Conservation (phyloP, 169 alveolate genomes). For the Theileria equi region DNA sequence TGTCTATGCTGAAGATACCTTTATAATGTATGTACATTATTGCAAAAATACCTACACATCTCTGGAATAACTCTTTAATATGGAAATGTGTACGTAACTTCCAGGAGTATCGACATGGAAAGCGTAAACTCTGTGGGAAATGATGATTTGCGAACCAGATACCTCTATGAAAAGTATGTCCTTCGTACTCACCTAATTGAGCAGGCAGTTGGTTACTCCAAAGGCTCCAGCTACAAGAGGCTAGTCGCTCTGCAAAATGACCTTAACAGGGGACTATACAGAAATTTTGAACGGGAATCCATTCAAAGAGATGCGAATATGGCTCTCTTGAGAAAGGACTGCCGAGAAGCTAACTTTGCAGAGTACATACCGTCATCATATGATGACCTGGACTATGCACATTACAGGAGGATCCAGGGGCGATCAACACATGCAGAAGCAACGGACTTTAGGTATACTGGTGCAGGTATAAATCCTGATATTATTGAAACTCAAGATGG, state of each 20-base stretch:
- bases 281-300: conserved; percentile 44
- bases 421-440: no score
- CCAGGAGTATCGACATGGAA: background rate
- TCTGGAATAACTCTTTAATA: no score
- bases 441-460: no score
- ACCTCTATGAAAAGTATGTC: background rate
- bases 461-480: no score
- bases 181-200: conserved; percentile 32
- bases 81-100: background rate
- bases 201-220: conserved; percentile 38
- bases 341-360: conserved; percentile 52
- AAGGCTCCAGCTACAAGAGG: conserved; percentile 19
- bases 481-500: no score
- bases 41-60: no score
- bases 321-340: conserved; percentile 56
- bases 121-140: background rate
- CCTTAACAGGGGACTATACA: background rate
- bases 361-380: conserved; percentile 41
- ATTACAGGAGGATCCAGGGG: no score
- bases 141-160: background rate
- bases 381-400: background rate
- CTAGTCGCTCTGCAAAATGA: background rate
- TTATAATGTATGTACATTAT: no score
- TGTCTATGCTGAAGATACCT: no score
- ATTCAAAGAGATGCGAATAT: conserved; percentile 56